Evolutionary conservation across 305 asterid species (phyloP).

Genomic region (Solanum hybrid): DNA sequence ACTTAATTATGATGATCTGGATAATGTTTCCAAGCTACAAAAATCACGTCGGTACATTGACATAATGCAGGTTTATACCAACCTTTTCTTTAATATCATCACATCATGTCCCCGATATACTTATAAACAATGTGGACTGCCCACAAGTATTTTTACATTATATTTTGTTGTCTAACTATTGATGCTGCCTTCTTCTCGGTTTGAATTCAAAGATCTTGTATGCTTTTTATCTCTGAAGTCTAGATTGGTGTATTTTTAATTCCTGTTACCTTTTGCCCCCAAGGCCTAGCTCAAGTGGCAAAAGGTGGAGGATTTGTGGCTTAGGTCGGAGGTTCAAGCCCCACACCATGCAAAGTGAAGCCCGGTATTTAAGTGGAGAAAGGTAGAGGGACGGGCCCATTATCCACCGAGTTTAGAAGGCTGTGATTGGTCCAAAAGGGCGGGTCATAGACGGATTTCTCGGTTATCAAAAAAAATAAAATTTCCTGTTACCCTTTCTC

Average conservation of each 20-base stretch:
- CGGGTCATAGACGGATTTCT: too few species aligned
- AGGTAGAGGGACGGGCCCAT: too few species aligned
- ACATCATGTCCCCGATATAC: neutral
- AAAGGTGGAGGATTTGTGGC: too few species aligned
- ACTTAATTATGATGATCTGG: conserved; percentile 86
- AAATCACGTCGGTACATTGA: conserved; percentile 58
- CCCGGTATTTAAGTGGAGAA: too few species aligned
- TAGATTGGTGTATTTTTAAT: neutral
- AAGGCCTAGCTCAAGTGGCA: too few species aligned
- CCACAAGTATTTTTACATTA: neutral
- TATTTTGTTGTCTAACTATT: too few species aligned
- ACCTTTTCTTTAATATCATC: neutral
- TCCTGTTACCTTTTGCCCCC: neutral
- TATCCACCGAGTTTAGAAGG: too few species aligned
- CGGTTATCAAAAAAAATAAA: too few species aligned
- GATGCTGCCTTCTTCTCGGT: neutral
- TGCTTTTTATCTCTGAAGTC: neutral
- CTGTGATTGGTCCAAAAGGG: too few species aligned
- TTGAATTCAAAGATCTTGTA: neutral
- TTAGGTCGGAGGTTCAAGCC: too few species aligned
- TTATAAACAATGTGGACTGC: neutral
- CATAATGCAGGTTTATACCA: conserved; percentile 60
- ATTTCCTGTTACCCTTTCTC: neutral
- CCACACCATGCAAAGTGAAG: too few species aligned
- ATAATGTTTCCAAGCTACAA: conserved; percentile 81